phyloP scores from a whole-genome alignment of 78 protist genomes.

The Protostelium mycophagum region DNA sequence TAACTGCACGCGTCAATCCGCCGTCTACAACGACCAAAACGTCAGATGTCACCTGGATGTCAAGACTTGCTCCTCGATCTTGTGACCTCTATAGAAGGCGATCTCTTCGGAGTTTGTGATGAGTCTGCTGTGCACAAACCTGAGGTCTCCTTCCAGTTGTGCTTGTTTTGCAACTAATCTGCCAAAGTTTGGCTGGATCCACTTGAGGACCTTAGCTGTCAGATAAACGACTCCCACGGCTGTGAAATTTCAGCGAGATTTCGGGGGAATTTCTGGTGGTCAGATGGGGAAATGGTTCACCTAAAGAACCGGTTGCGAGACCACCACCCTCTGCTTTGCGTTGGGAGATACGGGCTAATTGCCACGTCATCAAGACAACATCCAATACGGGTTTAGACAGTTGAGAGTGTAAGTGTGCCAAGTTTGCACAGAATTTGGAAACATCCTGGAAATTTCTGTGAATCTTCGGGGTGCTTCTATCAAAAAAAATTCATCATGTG shows the following conservation, averaged over 20 bases:
- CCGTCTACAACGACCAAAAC: not conserved
- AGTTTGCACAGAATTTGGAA: not conserved
- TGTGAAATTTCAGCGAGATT: not conserved
- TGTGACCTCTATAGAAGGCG: constrained; percentile 47
- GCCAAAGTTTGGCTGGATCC: constrained; percentile 31
- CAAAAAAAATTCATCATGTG: too few relatives aligned
- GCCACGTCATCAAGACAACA: constrained; percentile 13
- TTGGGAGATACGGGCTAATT: constrained; percentile 10
- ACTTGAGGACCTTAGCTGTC: not conserved
- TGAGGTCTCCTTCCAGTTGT: constrained; percentile 26
- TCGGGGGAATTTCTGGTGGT: not conserved
- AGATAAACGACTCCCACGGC: not conserved
- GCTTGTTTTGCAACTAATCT: constrained; percentile 15
- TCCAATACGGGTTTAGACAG: constrained; percentile 38
- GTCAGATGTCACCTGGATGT: not conserved
- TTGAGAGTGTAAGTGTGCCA: constrained; percentile 27
- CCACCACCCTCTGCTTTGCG: not conserved
- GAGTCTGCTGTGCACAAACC: constrained; percentile 23
- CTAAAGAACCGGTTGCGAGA: not conserved
- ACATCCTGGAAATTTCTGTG: not conserved
- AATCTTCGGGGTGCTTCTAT: too few relatives aligned
- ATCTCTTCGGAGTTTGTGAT: constrained; percentile 37
- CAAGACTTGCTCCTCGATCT: constrained; percentile 8
- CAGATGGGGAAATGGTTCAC: not conserved
- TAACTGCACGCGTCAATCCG: not conserved